Base-by-base conservation (phyloP, 352 stramenopile genomes). In the Aphanomyces invadans region DNA sequence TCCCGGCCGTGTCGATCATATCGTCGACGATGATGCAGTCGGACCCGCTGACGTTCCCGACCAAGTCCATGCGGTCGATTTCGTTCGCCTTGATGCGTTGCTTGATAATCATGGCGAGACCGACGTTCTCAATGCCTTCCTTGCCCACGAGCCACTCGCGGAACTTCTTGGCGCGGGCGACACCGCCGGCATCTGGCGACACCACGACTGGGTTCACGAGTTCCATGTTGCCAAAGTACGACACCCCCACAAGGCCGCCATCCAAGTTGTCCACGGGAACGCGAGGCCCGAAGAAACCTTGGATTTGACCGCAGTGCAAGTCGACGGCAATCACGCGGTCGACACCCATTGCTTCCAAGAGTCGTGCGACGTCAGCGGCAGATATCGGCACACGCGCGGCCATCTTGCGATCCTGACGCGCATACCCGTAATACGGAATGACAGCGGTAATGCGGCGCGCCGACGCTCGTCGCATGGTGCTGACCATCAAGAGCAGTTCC, bases 91-190 rank as follows among this genome's bases (percentile, higher is more conserved):
- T 97, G 65, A 97, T 90, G 71, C 97, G 92, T 87, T 99, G 97
- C 83, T 99, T 99, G 79, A 99, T 98, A 87, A 99, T 99, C 97
- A 99, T 99, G 45, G 97, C 97, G 26, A 99, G 87, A 10, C 96
- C 95, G 48, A 97, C 96, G 77, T 99, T 97, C 49, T 93, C 86
- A 57, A 98, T 87, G 5, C 97, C 95, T 78, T 98, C 95, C 78
- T 99, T 98, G 71, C 95, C 89, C 38, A 95, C 89, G 33, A 99
- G 92, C 73, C 96, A 98, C 78, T 99, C 97, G 59, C 98, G 97
- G 80, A 99, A 99, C 80, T 99, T 98, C 83, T 99, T 99, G 53
- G 97, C 97, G 63, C 97, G 90, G 33, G 98, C 98, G 32, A 99
- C 97, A 74, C 97, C 97, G 36, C 97, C 97, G 46, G 97, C 97